These are phyloP conservation scores for Fusarium chlamydosporum DNA, from an alignment of 2,329 filamentous ascomycete genomes.

Conservation along the genomic window DNA sequence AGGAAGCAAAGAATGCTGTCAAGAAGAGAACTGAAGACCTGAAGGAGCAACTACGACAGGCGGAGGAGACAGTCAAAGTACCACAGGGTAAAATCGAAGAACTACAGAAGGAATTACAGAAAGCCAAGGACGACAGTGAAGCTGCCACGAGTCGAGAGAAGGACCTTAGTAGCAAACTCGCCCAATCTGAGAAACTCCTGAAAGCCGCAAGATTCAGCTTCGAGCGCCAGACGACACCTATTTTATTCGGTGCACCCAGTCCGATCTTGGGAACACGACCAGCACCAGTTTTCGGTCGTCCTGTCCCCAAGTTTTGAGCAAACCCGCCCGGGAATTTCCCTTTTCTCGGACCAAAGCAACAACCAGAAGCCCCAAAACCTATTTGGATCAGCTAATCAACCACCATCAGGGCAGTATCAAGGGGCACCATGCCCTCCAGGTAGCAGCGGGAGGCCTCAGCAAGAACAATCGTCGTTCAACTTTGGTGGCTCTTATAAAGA, in stretches of 20 bases:
- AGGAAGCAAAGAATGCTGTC: neutral
- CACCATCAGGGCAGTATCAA: too few species aligned
- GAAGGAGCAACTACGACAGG: neutral
- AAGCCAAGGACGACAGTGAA: neutral
- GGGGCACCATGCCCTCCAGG: neutral
- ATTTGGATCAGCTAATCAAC: neutral
- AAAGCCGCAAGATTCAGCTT: too few species aligned
- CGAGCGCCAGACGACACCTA: neutral
- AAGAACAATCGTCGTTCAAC: neutral
- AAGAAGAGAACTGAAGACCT: neutral
- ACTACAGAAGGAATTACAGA: neutral
- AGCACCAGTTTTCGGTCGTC: neutral
- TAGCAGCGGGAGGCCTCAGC: neutral
- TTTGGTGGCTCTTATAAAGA: neutral
- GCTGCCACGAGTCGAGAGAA: neutral
- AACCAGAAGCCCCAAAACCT: neutral
- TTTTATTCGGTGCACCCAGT: neutral
- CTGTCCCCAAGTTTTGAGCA: neutral
- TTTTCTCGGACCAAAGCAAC: neutral
- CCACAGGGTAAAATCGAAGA: neutral
- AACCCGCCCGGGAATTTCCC: too few species aligned
- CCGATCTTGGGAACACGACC: neutral
- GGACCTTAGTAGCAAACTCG: neutral
- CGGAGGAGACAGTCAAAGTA: neutral
- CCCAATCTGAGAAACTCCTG: neutral